Conservation (phyloP, 2,329 filamentous ascomycete genomes). For the Aspergillus cejpii region DNA sequence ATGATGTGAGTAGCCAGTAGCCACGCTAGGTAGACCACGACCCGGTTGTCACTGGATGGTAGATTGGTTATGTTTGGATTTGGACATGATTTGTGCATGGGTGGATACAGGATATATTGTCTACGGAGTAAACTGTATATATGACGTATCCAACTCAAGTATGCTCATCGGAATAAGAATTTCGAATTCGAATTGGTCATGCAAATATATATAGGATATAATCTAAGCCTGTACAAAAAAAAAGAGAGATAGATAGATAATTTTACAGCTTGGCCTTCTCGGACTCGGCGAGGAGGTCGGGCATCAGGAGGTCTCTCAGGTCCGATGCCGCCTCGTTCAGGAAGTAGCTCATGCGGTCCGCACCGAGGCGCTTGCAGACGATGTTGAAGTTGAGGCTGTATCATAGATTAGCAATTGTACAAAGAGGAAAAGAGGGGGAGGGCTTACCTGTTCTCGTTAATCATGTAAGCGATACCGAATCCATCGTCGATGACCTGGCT, state of each 20-base stretch:
- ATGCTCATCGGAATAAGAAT: too few relatives aligned
- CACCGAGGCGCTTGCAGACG: slow-evolving; percentile 85
- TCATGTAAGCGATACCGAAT: slow-evolving; percentile 99
- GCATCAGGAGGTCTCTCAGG: slow-evolving; percentile 76
- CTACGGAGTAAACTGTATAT: too few relatives aligned
- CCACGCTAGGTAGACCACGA: too few relatives aligned
- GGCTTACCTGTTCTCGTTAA: slow-evolving; percentile 86
- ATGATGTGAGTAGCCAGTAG: too few relatives aligned
- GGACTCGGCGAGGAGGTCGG: slow-evolving; percentile 59
- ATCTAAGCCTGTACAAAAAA: background rate
- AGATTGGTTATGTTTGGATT: too few relatives aligned
- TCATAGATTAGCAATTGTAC: slow-evolving; percentile 9
- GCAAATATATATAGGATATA: background rate
- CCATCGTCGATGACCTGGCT: slow-evolving; percentile 94
- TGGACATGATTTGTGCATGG: too few relatives aligned
- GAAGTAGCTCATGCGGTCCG: slow-evolving; percentile 90
- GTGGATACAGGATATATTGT: too few relatives aligned
- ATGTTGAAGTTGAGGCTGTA: slow-evolving; percentile 92
- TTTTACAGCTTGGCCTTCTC: slow-evolving; percentile 80
- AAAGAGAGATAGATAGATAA: too few relatives aligned
- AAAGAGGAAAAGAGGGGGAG: background rate
- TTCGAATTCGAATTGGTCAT: background rate
- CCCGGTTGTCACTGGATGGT: too few relatives aligned
- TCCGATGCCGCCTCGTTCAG: slow-evolving; percentile 89
- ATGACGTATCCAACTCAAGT: too few relatives aligned